phyloP scores from a whole-genome alignment of 345 rosid genomes.

The Citrus inodora region DNA sequence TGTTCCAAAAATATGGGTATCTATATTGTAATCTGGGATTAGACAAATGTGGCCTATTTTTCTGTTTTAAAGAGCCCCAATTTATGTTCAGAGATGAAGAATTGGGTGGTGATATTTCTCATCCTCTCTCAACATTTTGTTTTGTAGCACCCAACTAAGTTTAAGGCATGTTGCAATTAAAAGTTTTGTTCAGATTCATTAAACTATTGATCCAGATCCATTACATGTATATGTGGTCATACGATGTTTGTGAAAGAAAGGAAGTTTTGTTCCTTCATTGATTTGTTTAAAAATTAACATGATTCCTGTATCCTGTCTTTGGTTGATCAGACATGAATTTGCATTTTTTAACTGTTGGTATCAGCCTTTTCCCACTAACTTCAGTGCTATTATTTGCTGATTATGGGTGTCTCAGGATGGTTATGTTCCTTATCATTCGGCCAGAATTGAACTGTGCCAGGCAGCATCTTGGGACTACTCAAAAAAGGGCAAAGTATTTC shows the following conservation, averaged over 20 bases:
- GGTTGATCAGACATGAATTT: background rate
- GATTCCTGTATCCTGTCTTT: background rate
- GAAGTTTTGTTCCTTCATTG: too few species aligned
- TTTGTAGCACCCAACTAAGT: too few species aligned
- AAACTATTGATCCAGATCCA: too few species aligned
- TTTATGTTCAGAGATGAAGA: background rate
- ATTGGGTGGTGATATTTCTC: too few species aligned
- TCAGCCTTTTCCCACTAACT: background rate
- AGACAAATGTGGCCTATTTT: background rate
- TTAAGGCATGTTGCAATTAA: too few species aligned
- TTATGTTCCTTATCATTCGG: constrained; percentile 97
- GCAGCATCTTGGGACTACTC: constrained; percentile 79
- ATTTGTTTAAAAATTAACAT: too few species aligned
- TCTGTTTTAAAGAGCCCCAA: background rate
- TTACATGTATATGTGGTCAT: too few species aligned
- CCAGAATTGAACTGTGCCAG: constrained; percentile 79
- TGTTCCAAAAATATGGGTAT: background rate
- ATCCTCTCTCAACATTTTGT: too few species aligned
- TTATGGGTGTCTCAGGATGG: constrained; percentile 61
- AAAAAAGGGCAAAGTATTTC: constrained; percentile 66
- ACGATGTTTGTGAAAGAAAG: too few species aligned
- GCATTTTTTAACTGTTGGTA: background rate
- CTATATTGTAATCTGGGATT: background rate
- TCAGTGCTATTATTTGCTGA: background rate
- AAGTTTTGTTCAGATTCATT: too few species aligned